Conservation (phyloP, 2,329 filamentous ascomycete genomes). For the Colletotrichum sp. region DNA sequence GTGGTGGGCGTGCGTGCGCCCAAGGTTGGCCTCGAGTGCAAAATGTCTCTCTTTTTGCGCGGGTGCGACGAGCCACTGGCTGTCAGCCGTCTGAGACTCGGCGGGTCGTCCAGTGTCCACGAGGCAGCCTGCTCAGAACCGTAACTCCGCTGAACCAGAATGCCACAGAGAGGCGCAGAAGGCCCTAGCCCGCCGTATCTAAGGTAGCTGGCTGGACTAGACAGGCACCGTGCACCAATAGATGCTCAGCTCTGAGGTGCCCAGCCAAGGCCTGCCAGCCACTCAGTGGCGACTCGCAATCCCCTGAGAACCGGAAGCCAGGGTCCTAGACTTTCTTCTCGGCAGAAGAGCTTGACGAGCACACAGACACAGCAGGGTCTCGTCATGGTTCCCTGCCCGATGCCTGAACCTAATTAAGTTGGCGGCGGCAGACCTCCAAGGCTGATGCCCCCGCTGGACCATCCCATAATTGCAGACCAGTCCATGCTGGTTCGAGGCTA, state of each 20-base stretch:
- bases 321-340: not conserved
- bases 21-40: conserved; percentile 1
- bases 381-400: not conserved
- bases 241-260: not conserved
- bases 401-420: not conserved
- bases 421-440: not conserved
- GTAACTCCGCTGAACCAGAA: not conserved
- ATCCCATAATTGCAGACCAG: not conserved
- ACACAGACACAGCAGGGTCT: not conserved
- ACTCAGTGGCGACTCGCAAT: not conserved
- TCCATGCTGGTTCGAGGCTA: not conserved
- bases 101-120: conserved; percentile 8
- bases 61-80: conserved; percentile 9
- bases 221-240: not conserved
- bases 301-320: not conserved
- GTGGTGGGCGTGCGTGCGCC: conserved; percentile 6
- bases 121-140: not conserved
- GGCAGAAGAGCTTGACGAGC: not conserved
- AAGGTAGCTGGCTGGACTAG: not conserved
- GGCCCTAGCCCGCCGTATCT: not conserved
- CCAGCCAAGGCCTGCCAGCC: not conserved
- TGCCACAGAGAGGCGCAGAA: not conserved
- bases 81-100: not conserved
- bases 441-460: not conserved
- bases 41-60: conserved; percentile 11